Conservation (phyloP, 345 rosid genomes). For the Eutrema yunnanense region DNA sequence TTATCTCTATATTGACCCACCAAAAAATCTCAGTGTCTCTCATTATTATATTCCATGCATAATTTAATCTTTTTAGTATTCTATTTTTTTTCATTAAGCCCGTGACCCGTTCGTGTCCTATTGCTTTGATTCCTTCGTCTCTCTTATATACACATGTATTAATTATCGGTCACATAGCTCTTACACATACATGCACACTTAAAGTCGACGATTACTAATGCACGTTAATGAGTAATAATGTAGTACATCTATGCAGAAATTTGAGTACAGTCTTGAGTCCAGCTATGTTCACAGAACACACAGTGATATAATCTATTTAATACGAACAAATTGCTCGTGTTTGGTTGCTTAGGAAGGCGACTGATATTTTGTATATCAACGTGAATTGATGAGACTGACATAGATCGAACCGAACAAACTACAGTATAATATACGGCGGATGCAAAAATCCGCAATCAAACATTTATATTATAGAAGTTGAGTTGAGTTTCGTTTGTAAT, state of each 20-base stretch:
- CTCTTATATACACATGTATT: not conserved
- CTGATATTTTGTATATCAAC: not conserved
- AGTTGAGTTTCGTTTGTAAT: too few relatives aligned
- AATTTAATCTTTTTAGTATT: not conserved
- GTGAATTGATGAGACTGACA: slow-evolving; percentile 8
- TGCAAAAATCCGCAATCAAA: too few relatives aligned
- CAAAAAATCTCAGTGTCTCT: slow-evolving; percentile 19
- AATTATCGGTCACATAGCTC: not conserved
- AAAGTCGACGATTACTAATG: not conserved
- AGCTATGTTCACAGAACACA: not conserved
- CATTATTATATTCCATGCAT: not conserved
- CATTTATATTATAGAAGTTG: too few relatives aligned
- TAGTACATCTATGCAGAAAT: not conserved
- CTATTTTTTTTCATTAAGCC: not conserved
- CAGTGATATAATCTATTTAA: not conserved
- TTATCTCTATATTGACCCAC: slow-evolving; percentile 24
- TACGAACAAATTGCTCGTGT: not conserved
- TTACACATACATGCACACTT: slow-evolving; percentile 7
- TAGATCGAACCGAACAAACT: not conserved
- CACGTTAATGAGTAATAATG: not conserved
- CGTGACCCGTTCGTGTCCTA: slow-evolving; percentile 27
- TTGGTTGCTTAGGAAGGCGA: not conserved
- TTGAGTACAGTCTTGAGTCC: not conserved
- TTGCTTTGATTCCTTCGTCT: slow-evolving; percentile 13
- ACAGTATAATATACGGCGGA: not conserved